phyloP scores from a whole-genome alignment of 768 basidiomycete species.

The Lactifluus pinguis region DNA sequence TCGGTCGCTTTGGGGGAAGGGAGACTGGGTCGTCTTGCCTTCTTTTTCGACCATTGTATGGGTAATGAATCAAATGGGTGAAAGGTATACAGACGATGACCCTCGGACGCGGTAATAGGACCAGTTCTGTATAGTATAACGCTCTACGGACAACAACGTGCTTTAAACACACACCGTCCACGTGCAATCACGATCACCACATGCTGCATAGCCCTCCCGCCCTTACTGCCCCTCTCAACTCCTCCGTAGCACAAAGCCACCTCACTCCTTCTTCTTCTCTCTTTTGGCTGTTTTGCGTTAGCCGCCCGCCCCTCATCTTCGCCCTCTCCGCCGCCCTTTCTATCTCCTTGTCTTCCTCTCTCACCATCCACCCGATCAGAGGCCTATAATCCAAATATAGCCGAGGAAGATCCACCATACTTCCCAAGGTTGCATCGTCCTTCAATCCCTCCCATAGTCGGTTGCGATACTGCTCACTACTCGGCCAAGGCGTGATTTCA shows the following conservation, averaged over 20 bases:
- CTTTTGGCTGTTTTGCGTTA: conserved; percentile 58
- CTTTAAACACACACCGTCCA: conserved; percentile 7
- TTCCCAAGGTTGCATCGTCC: conserved; percentile 32
- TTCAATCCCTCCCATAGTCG: conserved; percentile 35
- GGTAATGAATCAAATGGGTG: conserved; percentile 7
- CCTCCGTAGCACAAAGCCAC: conserved; percentile 32
- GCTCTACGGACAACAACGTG: not conserved
- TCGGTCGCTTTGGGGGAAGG: conserved; percentile 17
- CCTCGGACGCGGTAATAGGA: not conserved
- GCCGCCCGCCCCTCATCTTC: conserved; percentile 27
- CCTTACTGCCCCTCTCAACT: conserved; percentile 21
- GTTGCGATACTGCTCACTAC: conserved; percentile 10
- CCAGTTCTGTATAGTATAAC: conserved; percentile 1
- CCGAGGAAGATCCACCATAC: conserved; percentile 29
- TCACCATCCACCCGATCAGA: conserved; percentile 54
- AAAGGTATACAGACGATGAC: not conserved
- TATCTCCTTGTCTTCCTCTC: conserved; percentile 51
- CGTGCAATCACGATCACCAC: conserved; percentile 16
- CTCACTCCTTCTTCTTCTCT: conserved; percentile 42
- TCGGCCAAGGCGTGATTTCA: not conserved
- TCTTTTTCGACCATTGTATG: conserved; percentile 20
- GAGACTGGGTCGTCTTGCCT: conserved; percentile 8
- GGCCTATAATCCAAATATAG: conserved; percentile 66
- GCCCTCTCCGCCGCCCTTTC: conserved; percentile 12
- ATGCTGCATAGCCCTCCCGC: conserved; percentile 13